Evolutionary conservation across 2,329 filamentous ascomycete species (phyloP).

Genomic region (Stagonosporopsis vannaccii): DNA sequence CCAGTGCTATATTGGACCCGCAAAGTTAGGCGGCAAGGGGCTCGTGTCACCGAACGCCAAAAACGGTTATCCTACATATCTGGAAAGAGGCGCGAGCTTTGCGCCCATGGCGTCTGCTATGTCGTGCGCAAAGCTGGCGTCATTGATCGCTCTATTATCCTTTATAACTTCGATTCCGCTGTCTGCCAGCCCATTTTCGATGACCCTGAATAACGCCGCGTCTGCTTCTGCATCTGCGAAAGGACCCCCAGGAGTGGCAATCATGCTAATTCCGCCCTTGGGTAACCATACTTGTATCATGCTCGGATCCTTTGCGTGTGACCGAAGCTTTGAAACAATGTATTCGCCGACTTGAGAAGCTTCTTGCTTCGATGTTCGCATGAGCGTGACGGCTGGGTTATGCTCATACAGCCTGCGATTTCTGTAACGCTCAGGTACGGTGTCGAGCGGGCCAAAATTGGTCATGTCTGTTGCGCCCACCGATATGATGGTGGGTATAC

Average conservation of each 20-base stretch:
- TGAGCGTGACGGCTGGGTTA: constrained; percentile 71
- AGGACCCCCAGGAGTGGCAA: constrained; percentile 60
- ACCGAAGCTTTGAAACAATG: constrained; percentile 62
- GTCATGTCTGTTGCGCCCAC: constrained; percentile 58
- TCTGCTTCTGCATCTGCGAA: constrained; percentile 63
- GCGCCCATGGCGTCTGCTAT: constrained; percentile 54
- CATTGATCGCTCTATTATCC: constrained; percentile 62
- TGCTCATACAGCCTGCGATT: constrained; percentile 66
- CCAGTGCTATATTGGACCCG: constrained; percentile 2
- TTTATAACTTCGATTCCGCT: constrained; percentile 60
- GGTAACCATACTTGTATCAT: constrained; percentile 67
- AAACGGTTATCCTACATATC: neutral
- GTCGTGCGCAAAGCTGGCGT: constrained; percentile 58
- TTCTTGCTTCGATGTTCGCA: constrained; percentile 69
- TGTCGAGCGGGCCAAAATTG: constrained; percentile 67
- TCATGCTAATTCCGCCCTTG: constrained; percentile 66
- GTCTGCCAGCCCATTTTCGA: constrained; percentile 59
- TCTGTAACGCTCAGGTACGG: constrained; percentile 63
- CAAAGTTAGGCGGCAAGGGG: constrained; percentile 4
- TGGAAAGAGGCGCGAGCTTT: constrained; percentile 24
- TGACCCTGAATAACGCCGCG: constrained; percentile 54
- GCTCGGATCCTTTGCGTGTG: constrained; percentile 48
- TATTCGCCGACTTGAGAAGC: constrained; percentile 62
- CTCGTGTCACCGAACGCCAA: neutral
- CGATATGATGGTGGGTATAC: constrained; percentile 65